Conservation (phyloP, 495 filamentous ascomycete species). For the Aspergillus sparsus region DNA sequence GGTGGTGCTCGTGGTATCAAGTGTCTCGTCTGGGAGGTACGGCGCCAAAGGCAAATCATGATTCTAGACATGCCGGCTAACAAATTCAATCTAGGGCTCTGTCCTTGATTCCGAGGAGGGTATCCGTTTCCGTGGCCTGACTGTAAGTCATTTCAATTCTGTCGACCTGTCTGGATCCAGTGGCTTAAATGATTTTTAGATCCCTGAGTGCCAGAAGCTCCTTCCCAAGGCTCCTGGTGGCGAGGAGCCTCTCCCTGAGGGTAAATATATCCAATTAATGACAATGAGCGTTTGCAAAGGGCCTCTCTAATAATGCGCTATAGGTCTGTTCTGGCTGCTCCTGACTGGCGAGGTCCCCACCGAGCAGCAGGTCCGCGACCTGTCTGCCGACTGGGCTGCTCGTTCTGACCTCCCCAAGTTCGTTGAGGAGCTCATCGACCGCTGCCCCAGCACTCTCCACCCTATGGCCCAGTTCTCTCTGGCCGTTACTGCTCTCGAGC, state of each 20-base stretch:
- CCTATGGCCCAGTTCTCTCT: conserved; percentile 99
- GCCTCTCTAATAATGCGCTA: background rate
- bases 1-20: conserved; percentile 99
- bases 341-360: conserved; percentile 94
- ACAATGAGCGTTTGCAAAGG: background rate
- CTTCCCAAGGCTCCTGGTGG: conserved; percentile 96
- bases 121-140: conserved; percentile 98
- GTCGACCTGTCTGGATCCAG: background rate
- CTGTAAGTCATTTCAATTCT: conserved; percentile 50
- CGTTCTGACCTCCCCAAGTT: conserved; percentile 95
- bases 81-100: conserved; percentile 62
- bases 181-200: conserved; percentile 52
- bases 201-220: conserved; percentile 95
- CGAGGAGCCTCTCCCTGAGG: conserved; percentile 94
- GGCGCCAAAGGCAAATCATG: conserved; percentile 12
- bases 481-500: conserved; percentile 96
- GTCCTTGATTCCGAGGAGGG: conserved; percentile 98
- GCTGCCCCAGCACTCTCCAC: conserved; percentile 96
- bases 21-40: conserved; percentile 91
- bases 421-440: conserved; percentile 98
- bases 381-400: conserved; percentile 98
- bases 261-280: conserved; percentile 6
- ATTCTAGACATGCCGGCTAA: conserved; percentile 8
- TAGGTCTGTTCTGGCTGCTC: conserved; percentile 96
- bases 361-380: conserved; percentile 95